phyloP scores from a whole-genome alignment of 1,139 yeast species.

The Kodamaea fungicola region DNA sequence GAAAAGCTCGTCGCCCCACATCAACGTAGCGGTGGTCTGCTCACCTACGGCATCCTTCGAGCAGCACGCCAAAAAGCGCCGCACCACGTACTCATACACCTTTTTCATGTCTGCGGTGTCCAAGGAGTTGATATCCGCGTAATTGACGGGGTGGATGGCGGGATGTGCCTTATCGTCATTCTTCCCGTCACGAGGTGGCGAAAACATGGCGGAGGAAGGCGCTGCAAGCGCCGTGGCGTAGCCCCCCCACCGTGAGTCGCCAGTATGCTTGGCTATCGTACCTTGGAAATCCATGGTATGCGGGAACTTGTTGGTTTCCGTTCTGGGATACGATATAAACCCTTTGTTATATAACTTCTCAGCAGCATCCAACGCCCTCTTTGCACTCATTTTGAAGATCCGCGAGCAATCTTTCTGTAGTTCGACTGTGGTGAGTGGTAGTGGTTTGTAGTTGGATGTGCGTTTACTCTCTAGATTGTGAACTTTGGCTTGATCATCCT shows the following conservation, averaged over 20 bases:
- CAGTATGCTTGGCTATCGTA: constrained; percentile 58
- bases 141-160: constrained; percentile 88
- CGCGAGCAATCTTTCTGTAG: constrained; percentile 83
- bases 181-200: constrained; percentile 70
- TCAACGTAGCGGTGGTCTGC: constrained; percentile 56
- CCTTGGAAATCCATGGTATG: constrained; percentile 62
- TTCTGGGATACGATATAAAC: constrained; percentile 90
- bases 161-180: constrained; percentile 98
- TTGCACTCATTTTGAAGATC: constrained; percentile 75
- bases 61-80: constrained; percentile 89
- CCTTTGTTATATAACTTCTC: constrained; percentile 85
- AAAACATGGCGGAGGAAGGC: constrained; percentile 29
- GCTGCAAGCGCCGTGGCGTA: constrained; percentile 36
- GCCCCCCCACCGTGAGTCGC: constrained; percentile 46
- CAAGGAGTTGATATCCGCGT: constrained; percentile 31
- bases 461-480: constrained; percentile 55
- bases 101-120: constrained; percentile 53
- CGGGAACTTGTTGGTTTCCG: constrained; percentile 92
- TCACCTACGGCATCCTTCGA: constrained; percentile 86
- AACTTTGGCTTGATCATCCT: constrained; percentile 46
- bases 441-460: constrained; percentile 74
- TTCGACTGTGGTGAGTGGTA: constrained; percentile 94
- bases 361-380: constrained; percentile 76
- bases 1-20: constrained; percentile 79
- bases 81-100: constrained; percentile 82